Evolutionary conservation across 306 rosid species (phyloP), one percentile per base, ranked within the genome.

Genomic region (Quercus alba): DNA sequence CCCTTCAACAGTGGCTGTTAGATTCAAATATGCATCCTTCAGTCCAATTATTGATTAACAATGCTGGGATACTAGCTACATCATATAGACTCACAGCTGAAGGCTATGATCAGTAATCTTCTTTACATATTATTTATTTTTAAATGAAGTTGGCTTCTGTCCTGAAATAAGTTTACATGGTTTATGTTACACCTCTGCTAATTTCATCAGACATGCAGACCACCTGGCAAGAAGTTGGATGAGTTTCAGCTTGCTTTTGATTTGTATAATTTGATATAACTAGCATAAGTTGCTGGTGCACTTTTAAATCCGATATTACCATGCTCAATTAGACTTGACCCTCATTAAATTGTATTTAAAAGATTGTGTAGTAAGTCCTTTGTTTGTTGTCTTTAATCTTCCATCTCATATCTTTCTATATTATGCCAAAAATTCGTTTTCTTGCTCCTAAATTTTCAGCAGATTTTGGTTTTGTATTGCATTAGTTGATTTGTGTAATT

Each of bases 51-150:
- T 84, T 94, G 76, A 85, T 94, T 70, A 94, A 94, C 89, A 89
- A 91, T 78, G 99, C 97, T 73, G 99, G 99, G 79, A 88, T 92
- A 81, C 85, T 94, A 66, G 99, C 97, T 61, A 93, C 93, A 30
- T 94, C 97, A 17, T 84, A 75, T 63, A 86, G 93, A 88, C 74
- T 82, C 85, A 93, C 97, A 31, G 72, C 85, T 25, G 94, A 94
- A 63, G 97, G 97, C 80, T 88, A 82, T 26, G 99, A 94, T 76
- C 90, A 87, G 99, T 94, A 86, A 92, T 80, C 51, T 59, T 70
- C 72, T 41, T 77, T 21, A 14, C 84, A 68, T 72, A 55, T 21
- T 75, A 20, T 55, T 80, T 86, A 20, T 55, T 30, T 13, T 46
- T 46, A 18, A 55, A 38, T 44, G 75, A n/a, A 33, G 5, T 4